phyloP scores from a whole-genome alignment of 2,329 filamentous ascomycete species.

The Periconia macrospinosa region DNA sequence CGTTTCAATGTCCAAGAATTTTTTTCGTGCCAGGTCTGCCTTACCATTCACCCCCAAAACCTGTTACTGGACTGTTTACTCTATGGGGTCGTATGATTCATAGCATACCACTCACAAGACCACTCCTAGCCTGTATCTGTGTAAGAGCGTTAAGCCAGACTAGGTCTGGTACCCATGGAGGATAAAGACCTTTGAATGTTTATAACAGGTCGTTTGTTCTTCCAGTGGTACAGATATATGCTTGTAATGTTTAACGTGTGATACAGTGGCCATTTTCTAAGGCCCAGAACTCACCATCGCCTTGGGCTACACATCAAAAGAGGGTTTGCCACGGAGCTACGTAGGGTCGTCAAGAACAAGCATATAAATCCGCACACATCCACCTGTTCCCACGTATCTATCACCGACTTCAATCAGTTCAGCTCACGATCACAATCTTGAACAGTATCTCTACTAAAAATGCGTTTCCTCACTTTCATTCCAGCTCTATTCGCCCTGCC shows the following conservation, averaged over 20 bases:
- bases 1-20: too few relatives aligned
- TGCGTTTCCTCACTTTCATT: slow-evolving; percentile 24
- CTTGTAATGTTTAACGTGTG: neutral
- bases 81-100: neutral
- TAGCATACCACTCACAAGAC: neutral
- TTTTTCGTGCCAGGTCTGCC: too few relatives aligned
- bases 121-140: neutral
- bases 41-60: too few relatives aligned
- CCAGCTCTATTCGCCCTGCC: slow-evolving; percentile 18
- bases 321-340: neutral
- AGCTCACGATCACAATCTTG: neutral
- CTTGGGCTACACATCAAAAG: neutral
- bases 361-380: neutral
- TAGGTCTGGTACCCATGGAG: neutral
- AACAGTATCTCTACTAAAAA: slow-evolving; percentile 12
- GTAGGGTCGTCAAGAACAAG: neutral
- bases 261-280: neutral
- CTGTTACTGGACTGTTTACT: neutral
- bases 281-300: neutral
- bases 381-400: neutral
- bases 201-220: neutral
- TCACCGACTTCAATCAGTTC: neutral
- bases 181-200: neutral
- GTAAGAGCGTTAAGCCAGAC: neutral
- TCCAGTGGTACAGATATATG: neutral